Conservation (phyloP, 1,284 basidiomycete genomes). For the Austroboletus rostrupii region DNA sequence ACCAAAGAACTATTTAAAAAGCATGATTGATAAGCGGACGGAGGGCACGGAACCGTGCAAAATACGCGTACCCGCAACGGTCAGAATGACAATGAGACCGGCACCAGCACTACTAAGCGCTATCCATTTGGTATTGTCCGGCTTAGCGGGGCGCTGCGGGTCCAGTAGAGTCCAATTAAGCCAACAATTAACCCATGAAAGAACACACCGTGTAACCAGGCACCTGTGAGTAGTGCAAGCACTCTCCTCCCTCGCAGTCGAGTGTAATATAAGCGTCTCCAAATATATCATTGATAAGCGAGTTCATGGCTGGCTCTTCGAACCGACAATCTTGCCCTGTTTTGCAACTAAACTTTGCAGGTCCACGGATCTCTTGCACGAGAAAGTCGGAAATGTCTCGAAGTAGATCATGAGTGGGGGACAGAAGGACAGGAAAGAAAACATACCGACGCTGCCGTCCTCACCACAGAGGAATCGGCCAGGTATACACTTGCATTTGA, state of each 20-base stretch:
- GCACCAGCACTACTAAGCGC: conserved; percentile 81
- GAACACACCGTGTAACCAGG: conserved; percentile 79
- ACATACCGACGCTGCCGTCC: conserved; percentile 87
- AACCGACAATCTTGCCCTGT: conserved; percentile 78
- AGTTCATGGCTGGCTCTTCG: conserved; percentile 95
- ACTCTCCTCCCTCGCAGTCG: conserved; percentile 87
- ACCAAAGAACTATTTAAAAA: conserved; percentile 76
- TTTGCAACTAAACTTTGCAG: conserved; percentile 83
- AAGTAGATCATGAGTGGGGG: neutral
- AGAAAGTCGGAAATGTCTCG: conserved; percentile 94
- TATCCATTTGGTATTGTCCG: conserved; percentile 78
- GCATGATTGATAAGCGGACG: neutral
- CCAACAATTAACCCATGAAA: neutral
- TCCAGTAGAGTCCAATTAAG: neutral
- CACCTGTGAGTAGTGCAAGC: conserved; percentile 89
- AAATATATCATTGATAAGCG: conserved; percentile 89
- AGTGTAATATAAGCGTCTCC: conserved; percentile 89
- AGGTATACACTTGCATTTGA: conserved; percentile 89
- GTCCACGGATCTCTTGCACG: conserved; percentile 85
- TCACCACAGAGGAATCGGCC: conserved; percentile 94
- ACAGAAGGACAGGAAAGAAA: neutral
- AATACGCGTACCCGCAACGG: conserved; percentile 44
- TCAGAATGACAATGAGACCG: conserved; percentile 60
- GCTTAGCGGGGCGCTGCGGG: conserved; percentile 64
- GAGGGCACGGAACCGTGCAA: neutral